phyloP scores from a whole-genome alignment of 2,329 filamentous ascomycete species.

The Botrytis pseudocinerea region DNA sequence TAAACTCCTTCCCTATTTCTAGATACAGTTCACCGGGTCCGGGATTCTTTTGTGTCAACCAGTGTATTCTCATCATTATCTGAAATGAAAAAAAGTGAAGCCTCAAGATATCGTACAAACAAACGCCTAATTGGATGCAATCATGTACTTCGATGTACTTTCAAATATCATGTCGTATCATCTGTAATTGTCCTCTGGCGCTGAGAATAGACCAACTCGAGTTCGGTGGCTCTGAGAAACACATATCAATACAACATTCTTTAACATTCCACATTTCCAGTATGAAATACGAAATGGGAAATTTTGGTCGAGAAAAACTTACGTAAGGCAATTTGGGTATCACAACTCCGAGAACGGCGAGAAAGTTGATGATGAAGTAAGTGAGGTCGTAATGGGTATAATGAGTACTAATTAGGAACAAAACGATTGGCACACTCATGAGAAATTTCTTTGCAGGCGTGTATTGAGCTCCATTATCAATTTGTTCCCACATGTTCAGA shows the following conservation, averaged over 20 bases:
- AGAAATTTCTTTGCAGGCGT: constrained; percentile 98
- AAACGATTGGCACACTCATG: constrained; percentile 86
- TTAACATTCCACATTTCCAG: too few relatives aligned
- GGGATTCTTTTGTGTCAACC: constrained; percentile 31
- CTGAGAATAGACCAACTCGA: constrained; percentile 71
- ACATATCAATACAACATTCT: constrained; percentile 29
- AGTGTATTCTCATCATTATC: constrained; percentile 35
- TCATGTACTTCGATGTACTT: constrained; percentile 19
- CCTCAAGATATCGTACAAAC: constrained; percentile 40
- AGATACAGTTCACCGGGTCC: constrained; percentile 35
- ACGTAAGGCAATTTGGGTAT: constrained; percentile 96
- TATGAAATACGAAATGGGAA: background rate
- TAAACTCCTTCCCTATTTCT: constrained; percentile 35
- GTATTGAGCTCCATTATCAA: constrained; percentile 98
- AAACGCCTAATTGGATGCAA: constrained; percentile 35
- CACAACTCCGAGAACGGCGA: constrained; percentile 88
- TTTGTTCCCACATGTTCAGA: constrained; percentile 99
- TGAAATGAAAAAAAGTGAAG: constrained; percentile 28
- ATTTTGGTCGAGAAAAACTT: constrained; percentile 44
- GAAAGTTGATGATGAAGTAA: constrained; percentile 96
- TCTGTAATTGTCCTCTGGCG: constrained; percentile 58
- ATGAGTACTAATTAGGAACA: constrained; percentile 96
- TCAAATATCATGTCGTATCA: constrained; percentile 19
- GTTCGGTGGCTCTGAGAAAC: constrained; percentile 69
- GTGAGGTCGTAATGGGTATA: constrained; percentile 98